Conservation (phyloP, 2,329 filamentous ascomycete species). For the Tolypocladium pustulatum region DNA sequence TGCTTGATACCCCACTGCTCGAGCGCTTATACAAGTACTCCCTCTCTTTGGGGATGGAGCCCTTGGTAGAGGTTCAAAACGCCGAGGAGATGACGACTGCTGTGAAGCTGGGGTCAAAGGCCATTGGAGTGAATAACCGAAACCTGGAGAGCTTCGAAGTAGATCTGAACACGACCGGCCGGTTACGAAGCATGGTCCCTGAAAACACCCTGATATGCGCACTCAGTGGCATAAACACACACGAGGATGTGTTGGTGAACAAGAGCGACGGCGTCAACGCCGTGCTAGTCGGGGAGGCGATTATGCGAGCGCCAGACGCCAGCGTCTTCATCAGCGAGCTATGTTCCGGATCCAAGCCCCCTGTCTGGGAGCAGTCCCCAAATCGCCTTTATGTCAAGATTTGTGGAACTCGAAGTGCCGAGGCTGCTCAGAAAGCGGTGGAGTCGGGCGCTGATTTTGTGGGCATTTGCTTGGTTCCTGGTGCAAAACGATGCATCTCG, state of each 20-base stretch:
- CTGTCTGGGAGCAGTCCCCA: constrained; percentile 21
- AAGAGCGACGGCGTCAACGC: constrained; percentile 84
- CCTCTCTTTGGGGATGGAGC: constrained; percentile 87
- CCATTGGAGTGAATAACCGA: constrained; percentile 95
- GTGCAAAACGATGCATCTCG: constrained; percentile 68
- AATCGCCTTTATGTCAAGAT: constrained; percentile 73
- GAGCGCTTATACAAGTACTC: constrained; percentile 81
- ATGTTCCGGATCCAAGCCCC: constrained; percentile 47
- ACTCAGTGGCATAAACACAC: constrained; percentile 82
- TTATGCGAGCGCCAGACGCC: constrained; percentile 85
- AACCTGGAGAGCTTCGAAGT: constrained; percentile 96
- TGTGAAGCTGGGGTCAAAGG: constrained; percentile 74
- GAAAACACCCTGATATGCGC: constrained; percentile 83
- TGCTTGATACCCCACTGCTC: constrained; percentile 70
- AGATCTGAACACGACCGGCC: constrained; percentile 82
- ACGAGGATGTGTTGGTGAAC: constrained; percentile 81
- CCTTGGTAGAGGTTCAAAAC: constrained; percentile 92
- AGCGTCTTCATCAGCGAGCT: constrained; percentile 74
- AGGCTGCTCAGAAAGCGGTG: constrained; percentile 70
- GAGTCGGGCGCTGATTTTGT: constrained; percentile 84
- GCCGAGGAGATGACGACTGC: constrained; percentile 86
- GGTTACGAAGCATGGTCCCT: constrained; percentile 78
- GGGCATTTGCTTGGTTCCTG: constrained; percentile 82
- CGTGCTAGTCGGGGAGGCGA: constrained; percentile 85
- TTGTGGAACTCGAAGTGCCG: constrained; percentile 77